Conservation (phyloP, 257 asterid species). For the Rubia yunnanensis region DNA sequence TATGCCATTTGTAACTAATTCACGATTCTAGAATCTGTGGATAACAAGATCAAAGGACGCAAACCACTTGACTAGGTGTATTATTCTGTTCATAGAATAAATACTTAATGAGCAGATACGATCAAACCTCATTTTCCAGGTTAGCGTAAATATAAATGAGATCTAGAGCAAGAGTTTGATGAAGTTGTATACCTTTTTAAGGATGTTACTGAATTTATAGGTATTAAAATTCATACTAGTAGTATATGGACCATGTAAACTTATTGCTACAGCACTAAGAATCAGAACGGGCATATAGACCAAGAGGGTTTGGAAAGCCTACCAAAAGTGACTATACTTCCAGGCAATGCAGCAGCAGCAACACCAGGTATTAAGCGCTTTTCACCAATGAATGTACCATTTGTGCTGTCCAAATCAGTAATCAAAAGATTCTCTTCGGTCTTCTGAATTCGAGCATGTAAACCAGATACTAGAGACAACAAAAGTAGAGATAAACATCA, state of each 20-base stretch:
- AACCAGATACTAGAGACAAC: constrained; percentile 48
- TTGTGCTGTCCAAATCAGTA: constrained; percentile 88
- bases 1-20: not conserved
- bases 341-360: constrained; percentile 54
- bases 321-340: constrained; percentile 71
- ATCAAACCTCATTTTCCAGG: not conserved
- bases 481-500: not conserved
- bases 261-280: not conserved
- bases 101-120: too few species aligned
- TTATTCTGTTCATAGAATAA: not conserved
- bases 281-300: not conserved
- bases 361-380: constrained; percentile 70
- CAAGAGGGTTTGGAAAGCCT: constrained; percentile 12
- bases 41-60: not conserved
- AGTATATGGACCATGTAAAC: not conserved
- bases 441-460: constrained; percentile 74
- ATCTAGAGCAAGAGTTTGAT: not conserved
- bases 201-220: not conserved
- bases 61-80: not conserved
- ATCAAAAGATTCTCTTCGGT: constrained; percentile 53
- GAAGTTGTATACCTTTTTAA: not conserved
- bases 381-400: constrained; percentile 74
- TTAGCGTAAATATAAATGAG: not conserved
- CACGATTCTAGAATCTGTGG: not conserved
- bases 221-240: not conserved